phyloP scores from a whole-genome alignment of 2,329 filamentous ascomycete species.

The Coniochaeta sp. region DNA sequence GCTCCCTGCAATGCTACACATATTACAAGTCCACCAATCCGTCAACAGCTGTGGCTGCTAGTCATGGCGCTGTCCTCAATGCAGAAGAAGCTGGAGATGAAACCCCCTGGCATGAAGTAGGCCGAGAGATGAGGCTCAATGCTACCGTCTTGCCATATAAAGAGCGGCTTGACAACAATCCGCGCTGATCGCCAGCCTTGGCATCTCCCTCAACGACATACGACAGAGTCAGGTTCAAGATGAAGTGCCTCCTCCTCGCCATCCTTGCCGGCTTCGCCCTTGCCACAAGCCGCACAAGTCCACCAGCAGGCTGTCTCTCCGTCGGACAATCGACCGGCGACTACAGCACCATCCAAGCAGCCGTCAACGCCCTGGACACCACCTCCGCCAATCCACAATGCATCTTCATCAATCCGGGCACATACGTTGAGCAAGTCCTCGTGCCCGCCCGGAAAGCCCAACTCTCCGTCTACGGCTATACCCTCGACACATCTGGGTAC shows the following conservation, averaged over 20 bases:
- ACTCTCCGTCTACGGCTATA: conserved; percentile 47
- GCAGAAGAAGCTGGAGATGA: not conserved
- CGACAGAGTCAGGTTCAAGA: not conserved
- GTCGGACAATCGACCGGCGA: conserved; percentile 10
- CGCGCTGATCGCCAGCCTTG: not conserved
- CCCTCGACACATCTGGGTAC: conserved; percentile 43
- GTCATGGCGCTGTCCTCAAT: not conserved
- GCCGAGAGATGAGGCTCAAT: not conserved
- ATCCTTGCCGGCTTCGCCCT: not conserved
- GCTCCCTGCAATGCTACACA: not conserved
- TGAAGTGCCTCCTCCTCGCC: not conserved
- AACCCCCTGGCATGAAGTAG: not conserved
- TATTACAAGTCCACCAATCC: not conserved
- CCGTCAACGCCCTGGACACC: conserved; percentile 50
- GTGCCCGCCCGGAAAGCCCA: conserved; percentile 37
- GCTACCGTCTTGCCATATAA: not conserved
- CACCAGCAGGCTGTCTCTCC: conserved; percentile 14
- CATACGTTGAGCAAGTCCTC: conserved; percentile 54
- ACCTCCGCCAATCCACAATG: conserved; percentile 40
- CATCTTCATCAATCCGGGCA: conserved; percentile 56
- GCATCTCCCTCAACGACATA: not conserved
- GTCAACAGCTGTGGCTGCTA: not conserved
- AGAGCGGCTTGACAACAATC: not conserved
- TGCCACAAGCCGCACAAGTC: not conserved
- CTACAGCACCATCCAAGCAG: conserved; percentile 36